phyloP scores from a whole-genome alignment of 2,329 filamentous ascomycete genomes.

The Aspergillus floridensis region DNA sequence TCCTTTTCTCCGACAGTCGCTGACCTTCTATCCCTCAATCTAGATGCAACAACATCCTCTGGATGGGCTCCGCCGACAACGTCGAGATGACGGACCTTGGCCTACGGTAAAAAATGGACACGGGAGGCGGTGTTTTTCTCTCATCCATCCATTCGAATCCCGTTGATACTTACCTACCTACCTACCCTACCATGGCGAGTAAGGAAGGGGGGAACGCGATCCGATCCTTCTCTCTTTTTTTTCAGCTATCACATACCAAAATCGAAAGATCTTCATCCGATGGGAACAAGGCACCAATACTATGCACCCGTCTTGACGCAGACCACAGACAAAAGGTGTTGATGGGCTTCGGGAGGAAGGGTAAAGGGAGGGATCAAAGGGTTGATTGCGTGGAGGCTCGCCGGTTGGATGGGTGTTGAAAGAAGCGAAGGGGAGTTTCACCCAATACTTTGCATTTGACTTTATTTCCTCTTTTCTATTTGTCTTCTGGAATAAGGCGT shows the following conservation, averaged over 20 bases:
- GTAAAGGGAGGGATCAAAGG: background rate
- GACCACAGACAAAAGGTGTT: background rate
- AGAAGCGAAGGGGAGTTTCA: background rate
- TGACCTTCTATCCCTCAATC: background rate
- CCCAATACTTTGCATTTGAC: conserved; percentile 2
- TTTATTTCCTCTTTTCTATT: conserved; percentile 9
- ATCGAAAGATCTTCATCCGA: background rate
- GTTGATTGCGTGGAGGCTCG: background rate
- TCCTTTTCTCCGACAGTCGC: background rate
- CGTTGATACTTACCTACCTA: conserved; percentile 7
- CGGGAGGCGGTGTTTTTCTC: background rate
- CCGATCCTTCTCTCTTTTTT: background rate
- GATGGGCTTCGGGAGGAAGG: background rate
- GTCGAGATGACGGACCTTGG: conserved; percentile 48
- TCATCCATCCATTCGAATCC: conserved; percentile 2
- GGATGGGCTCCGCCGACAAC: conserved; percentile 65
- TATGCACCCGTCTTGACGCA: background rate
- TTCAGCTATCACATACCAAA: background rate
- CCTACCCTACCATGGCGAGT: background rate
- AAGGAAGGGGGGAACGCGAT: background rate
- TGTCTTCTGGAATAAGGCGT: conserved; percentile 22
- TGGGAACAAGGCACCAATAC: background rate
- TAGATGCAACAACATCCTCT: conserved; percentile 96
- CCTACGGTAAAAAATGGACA: conserved; percentile 28
- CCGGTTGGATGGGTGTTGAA: background rate